Evolutionary conservation across 768 basidiomycete species (phyloP), one percentile per base, ranked within the genome.

Genomic region (Stropharia rugosoannulata): DNA sequence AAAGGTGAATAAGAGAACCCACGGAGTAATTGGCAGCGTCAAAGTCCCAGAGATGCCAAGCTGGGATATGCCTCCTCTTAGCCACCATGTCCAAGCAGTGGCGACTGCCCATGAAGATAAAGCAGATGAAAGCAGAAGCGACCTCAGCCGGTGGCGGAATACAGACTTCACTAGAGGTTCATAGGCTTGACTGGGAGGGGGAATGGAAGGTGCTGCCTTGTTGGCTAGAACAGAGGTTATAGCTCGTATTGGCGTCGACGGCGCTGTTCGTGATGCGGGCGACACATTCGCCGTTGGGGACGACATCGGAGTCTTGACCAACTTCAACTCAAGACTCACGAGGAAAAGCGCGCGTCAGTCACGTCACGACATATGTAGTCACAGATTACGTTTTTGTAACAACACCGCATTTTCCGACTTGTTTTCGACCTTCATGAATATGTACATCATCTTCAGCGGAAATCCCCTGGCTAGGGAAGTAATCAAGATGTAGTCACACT

Each of bases 111-210:
- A 84, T 5, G 78, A 80, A 55, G 77, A 74, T 4, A 76, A 62
- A 0, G 72, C 73, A 35, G 86, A 82, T 35, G 74, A 75, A 8
- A 77, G 66, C 55, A 90, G 81, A 32, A 86, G 76, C 59, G 77
- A 74, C 19, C 80, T 70, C 6, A 89, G 79, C 39, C 88, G 81
- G 62, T 83, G 82, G 49, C 75, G 79, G 44, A 91, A 76, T 5
- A 86, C 75, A 2, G 78, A 69, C 63, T 86, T 89, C 1, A 84
- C 80, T 43, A 83, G 78, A 8, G 87, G 87, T 59, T 89, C 85
- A 64, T 84, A 91, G 1, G 75, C 70, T 59, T 84, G 79, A 5
- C 78, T 70, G 1, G 88, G 68, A 0, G 84, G 75, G 0, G 87
- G 85, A 5, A 90, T 70, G 1, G 78, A 71, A 0, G 83, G 82